Evolutionary conservation across 1,139 yeast genomes (phyloP), one percentile per base, ranked within the genome.

Genomic region (Fermentozyma sake): DNA sequence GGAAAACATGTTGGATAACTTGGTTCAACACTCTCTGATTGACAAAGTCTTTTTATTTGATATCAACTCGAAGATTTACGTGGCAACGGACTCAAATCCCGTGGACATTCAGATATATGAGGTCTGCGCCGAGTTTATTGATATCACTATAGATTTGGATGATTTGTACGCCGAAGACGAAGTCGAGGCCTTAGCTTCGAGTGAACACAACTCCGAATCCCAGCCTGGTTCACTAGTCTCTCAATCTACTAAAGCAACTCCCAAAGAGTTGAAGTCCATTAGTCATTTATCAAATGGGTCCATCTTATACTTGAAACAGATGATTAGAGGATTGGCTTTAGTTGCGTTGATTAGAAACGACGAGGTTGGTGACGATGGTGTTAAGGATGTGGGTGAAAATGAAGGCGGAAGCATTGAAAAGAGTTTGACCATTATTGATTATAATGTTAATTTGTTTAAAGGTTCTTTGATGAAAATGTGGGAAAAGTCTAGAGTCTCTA

Each of bases 81-180:
- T 91, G 24, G 96, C 97, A 3, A 91, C 97, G 0, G 98, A 91
- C 53, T 83, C 95, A 0, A 79, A 91, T 3, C 96, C 97, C 0
- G 96, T 89, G 17, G 97, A 91, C 55, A 84, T 87, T 16, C 95
- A 87, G 46, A 84, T 94, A 0, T 91, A 91, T 52, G 97, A 91
- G 53, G 95, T 89, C 3, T 91, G 98, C 55, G 94, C 96, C 1
- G 98, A 91, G 48, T 91, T 89, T 48, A 89, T 91, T 30, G 98
- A 91, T 52, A 93, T 91, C 12, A 81, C 96, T 3, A 80, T 87
- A 20, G 97, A 91, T 48, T 61, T 91, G 37, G 93, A 86, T 43
- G 83, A 81, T 30, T 54, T 82, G 27, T 81, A 81, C 43, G 73
- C 77, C 35, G 68, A 66, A 23, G 30, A 30, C 15, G 37, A 37